Conservation (phyloP, 2,329 filamentous ascomycete species). For the Colletotrichum sp. region DNA sequence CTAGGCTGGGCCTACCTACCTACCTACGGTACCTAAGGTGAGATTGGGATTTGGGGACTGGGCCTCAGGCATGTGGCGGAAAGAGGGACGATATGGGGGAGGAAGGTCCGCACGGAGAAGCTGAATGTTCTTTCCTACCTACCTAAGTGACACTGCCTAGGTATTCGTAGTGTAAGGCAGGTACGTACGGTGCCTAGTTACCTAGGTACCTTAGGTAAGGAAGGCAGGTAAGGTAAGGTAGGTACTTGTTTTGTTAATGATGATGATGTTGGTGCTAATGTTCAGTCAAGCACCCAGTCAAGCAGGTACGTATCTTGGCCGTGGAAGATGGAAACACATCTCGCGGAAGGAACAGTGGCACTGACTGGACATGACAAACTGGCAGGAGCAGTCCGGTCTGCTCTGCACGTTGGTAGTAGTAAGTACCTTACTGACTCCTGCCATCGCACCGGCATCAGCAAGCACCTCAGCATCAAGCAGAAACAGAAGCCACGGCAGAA, state of each 20-base stretch:
- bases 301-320: not conserved
- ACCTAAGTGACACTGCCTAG: not conserved
- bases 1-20: not conserved
- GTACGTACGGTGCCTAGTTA: not conserved
- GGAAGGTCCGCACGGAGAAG: not conserved
- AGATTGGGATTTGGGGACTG: not conserved
- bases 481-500: not conserved
- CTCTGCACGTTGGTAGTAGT: not conserved
- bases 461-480: not conserved
- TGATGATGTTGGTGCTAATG: not conserved
- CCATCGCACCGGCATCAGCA: not conserved
- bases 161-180: not conserved
- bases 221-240: not conserved
- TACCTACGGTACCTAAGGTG: not conserved
- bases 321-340: not conserved
- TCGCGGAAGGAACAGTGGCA: not conserved
- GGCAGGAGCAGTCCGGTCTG: not conserved
- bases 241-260: not conserved
- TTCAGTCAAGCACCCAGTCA: not conserved
- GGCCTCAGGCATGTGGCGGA: not conserved
- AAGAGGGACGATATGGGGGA: not conserved
- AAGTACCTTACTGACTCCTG: not conserved
- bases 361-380: not conserved
- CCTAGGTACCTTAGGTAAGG: not conserved
- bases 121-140: not conserved